These are phyloP conservation scores for Fusarium verticillioides DNA, from an alignment of 2,329 filamentous ascomycete species.

Conservation along the genomic window DNA sequence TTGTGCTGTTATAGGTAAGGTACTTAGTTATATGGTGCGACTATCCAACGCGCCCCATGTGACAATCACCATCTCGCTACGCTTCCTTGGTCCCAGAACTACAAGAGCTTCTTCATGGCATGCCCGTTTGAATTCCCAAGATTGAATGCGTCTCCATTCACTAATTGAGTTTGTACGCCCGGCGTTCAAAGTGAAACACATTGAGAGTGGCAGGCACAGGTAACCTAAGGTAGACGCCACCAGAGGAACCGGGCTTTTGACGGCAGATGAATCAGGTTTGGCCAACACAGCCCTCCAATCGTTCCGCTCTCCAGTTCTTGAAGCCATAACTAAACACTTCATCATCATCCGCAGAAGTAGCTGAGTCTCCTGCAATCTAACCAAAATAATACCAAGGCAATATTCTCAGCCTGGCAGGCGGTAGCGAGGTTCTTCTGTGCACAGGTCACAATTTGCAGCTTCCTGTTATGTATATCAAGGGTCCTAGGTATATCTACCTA, in stretches of 20 bases:
- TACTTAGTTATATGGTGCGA: neutral
- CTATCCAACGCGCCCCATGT: neutral
- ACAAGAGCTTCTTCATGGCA: neutral
- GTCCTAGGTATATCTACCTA: neutral
- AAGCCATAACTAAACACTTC: neutral
- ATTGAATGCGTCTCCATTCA: neutral
- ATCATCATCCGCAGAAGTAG: neutral
- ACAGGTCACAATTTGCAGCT: slow-evolving; percentile 4
- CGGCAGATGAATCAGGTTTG: neutral
- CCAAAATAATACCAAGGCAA: neutral
- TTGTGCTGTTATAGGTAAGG: neutral
- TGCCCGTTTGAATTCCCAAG: neutral
- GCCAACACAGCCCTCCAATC: neutral
- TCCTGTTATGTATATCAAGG: neutral
- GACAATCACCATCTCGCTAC: slow-evolving; percentile 6
- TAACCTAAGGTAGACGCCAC: neutral
- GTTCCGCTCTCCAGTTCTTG: neutral
- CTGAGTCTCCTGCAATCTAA: neutral
- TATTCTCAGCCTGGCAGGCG: slow-evolving; percentile 3
- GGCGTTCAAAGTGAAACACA: neutral
- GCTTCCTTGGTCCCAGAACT: neutral
- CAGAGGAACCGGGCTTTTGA: neutral
- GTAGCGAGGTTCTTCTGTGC: neutral
- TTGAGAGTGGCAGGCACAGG: neutral
- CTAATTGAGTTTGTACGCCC: neutral